Evolutionary conservation across 768 basidiomycete genomes (phyloP), one percentile per base, ranked within the genome.

Genomic region (Trametes cubensis): DNA sequence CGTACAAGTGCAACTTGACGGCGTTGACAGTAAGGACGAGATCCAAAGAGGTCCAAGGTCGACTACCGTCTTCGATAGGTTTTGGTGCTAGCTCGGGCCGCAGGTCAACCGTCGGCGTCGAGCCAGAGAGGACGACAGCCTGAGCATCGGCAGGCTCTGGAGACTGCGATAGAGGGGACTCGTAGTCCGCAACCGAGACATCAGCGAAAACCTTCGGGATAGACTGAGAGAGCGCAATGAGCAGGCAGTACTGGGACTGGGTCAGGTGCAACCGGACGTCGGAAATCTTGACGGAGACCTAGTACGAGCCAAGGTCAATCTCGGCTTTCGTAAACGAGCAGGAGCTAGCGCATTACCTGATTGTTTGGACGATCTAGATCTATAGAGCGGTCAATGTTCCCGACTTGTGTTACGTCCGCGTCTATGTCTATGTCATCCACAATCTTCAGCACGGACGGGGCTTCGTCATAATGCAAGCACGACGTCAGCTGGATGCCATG

Each of bases 1-100:
- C 93, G 73, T 94, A 98, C 14, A 99, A 79, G 68, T 98, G 94
- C 15, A 98, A 79, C 67, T 88, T 90, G 69, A 98, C 81, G 0
- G 85, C 77, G 50, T 82, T 78, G 52, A 98, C 77, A 2, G 80
- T 80, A 57, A 98, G 84, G 18, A 87, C 80, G 45, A 97, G 69
- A 71, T 95, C 92, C 44, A 95, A 46, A 0, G 82, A 81, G 13
- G 86, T 83, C 87, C 88, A 88, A 23, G 78, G 75, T 14, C 67
- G 71, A n/a, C 61, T 64, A 30, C 62, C 70, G 6, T 72, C 67
- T 1, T 71, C 51, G 38, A 66, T 65, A 18, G 72, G 65, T 34
- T 64, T 48, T 20, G 67, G 40, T 20, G 78, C 80, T 20, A 90
- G 71, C 68, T 92, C 90, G 5, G 90, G 90, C 66, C 83, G 81